Percentiles rank a stretch among this genome's conserved stretches.
These are phyloP conservation scores for Citrus trifoliata DNA, from an alignment of 345 rosid genomes.

Conservation along the genomic window DNA sequence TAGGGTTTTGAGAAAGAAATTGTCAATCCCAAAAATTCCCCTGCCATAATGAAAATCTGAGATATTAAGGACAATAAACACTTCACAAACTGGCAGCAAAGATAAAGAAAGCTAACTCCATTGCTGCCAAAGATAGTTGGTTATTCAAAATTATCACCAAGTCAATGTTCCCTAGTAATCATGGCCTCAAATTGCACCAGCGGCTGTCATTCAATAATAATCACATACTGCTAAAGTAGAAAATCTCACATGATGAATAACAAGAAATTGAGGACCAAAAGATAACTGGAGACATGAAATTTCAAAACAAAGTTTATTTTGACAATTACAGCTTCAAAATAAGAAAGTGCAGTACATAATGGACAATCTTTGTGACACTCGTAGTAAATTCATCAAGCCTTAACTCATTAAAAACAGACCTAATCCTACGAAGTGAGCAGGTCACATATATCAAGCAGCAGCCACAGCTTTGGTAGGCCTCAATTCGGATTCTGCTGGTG, in stretches of 20 bases:
- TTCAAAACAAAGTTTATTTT: neutral
- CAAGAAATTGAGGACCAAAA: neutral
- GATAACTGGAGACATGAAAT: neutral
- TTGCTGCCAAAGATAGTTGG: neutral
- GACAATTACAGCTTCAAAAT: slow-evolving; percentile 1
- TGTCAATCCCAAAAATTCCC: neutral
- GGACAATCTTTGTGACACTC: neutral
- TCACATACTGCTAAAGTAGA: neutral
- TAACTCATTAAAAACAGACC: neutral
- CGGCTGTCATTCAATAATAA: neutral
- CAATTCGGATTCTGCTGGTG: slow-evolving; percentile 26
- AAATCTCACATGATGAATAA: neutral
- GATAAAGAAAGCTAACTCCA: neutral
- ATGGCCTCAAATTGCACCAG: neutral
- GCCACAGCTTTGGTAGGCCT: slow-evolving; percentile 34
- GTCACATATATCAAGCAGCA: slow-evolving; percentile 17
- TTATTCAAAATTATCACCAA: neutral
- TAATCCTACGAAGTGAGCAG: neutral
- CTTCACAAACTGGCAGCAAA: neutral
- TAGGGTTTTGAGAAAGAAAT: neutral
- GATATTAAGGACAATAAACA: neutral
- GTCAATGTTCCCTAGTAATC: neutral
- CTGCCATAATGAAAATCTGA: neutral
- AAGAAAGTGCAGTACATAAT: neutral
- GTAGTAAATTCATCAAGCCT: neutral